Conservation (phyloP, 1,139 yeast species). For the Yamadazyma membranifaciens region DNA sequence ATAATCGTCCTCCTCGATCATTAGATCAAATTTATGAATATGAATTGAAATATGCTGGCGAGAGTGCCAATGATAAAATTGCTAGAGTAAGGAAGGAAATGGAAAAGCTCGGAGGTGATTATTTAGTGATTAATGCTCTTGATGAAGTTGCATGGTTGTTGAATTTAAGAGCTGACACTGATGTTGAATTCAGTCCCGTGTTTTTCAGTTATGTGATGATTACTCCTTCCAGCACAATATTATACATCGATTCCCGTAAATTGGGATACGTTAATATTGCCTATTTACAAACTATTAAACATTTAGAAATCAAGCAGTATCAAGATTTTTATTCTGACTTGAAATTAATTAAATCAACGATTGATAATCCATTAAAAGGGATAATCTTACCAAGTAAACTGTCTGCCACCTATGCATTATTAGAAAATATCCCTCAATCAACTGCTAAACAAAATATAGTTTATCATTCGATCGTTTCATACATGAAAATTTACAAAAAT, state of each 20-base stretch:
- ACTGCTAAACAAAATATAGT: conserved; percentile 23
- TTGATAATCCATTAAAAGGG: conserved; percentile 16
- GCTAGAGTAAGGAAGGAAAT: conserved; percentile 26
- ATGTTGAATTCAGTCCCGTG: conserved; percentile 49
- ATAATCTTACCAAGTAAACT: conserved; percentile 34
- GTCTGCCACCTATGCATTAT: conserved; percentile 34
- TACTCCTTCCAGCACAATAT: conserved; percentile 23
- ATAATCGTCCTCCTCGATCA: conserved; percentile 41
- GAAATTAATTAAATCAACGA: conserved; percentile 19
- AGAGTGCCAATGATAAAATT: conserved; percentile 33
- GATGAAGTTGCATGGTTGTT: conserved; percentile 59
- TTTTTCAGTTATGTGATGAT: conserved; percentile 49
- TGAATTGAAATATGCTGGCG: conserved; percentile 44
- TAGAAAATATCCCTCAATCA: conserved; percentile 29
- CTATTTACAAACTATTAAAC: conserved; percentile 25
- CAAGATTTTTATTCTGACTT: conserved; percentile 32
- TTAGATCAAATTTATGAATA: conserved; percentile 38
- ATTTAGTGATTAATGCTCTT: conserved; percentile 40
- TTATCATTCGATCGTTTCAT: conserved; percentile 34
- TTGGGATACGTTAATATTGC: conserved; percentile 19
- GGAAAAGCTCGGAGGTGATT: conserved; percentile 21
- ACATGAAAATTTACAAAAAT: conserved; percentile 38
- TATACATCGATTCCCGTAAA: conserved; percentile 42
- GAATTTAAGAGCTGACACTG: conserved; percentile 46
- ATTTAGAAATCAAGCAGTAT: conserved; percentile 31